Conservation (phyloP, 2,329 filamentous ascomycete genomes). For the Aspergillus novoparasiticus region DNA sequence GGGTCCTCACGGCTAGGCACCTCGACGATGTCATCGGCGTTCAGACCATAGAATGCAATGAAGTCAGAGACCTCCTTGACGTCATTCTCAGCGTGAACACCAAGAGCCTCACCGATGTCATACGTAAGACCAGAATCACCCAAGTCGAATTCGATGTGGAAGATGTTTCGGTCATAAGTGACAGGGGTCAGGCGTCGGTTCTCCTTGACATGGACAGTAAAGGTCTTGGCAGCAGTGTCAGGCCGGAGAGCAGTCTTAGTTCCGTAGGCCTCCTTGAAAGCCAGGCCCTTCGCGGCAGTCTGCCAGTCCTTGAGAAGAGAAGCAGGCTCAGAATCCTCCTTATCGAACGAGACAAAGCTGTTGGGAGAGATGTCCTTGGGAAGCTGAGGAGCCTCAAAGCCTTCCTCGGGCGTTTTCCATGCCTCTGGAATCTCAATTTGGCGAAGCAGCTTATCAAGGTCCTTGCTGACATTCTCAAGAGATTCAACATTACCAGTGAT, state of each 20-base stretch:
- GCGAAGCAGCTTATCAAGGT: constrained; percentile 69
- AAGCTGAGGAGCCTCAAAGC: constrained; percentile 46
- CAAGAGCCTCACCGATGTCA: constrained; percentile 94
- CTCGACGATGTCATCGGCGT: constrained; percentile 83
- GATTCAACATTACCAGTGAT: constrained; percentile 63
- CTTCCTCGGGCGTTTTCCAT: constrained; percentile 72
- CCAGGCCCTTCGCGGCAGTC: constrained; percentile 79
- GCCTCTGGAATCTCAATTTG: constrained; percentile 73
- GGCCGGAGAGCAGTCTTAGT: constrained; percentile 75
- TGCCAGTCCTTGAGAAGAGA: constrained; percentile 75
- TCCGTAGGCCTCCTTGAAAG: constrained; percentile 92
- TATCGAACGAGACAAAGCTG: constrained; percentile 81
- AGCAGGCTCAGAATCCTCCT: constrained; percentile 69
- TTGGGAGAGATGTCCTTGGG: constrained; percentile 69
- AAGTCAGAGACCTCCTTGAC: constrained; percentile 76
- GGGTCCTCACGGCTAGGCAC: constrained; percentile 82
- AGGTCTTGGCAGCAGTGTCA: constrained; percentile 82
- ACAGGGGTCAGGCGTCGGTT: constrained; percentile 87
- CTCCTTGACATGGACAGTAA: constrained; percentile 87
- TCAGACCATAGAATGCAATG: constrained; percentile 85
- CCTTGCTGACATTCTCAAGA: constrained; percentile 61
- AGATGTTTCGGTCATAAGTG: constrained; percentile 96
- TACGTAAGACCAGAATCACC: constrained; percentile 89
- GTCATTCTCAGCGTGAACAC: constrained; percentile 95
- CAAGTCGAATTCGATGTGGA: constrained; percentile 99